Evolutionary conservation across 345 rosid genomes (phyloP), one percentile per base, ranked within the genome.

Genomic region (Eucalyptus microcorys): DNA sequence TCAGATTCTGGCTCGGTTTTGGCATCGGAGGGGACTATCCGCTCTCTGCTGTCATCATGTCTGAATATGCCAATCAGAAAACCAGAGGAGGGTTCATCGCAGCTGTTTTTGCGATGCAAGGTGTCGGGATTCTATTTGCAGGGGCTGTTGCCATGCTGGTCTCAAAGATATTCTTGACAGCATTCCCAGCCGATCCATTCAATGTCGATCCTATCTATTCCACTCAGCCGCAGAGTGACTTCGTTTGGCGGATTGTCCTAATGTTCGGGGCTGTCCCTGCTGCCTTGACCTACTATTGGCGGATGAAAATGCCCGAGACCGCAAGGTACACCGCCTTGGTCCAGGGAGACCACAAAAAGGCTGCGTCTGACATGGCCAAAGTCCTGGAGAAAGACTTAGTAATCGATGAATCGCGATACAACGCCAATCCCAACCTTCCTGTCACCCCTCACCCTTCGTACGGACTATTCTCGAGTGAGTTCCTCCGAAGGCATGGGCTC

Each of bases 1-100:
- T 96, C 89, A 93, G 98, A 57, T 95, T 95, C 91, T 96, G 98
- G 98, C 97, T 95, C 1, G 97, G 97, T 5, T 95, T 95, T 17
- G 97, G 98, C 45, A 96, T 96, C 32, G 97, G 98, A 34, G 98
- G 98, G 9, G 97, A 96, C 90, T 96, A 96, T 86, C 98, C 98
- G 0, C 96, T 96, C 43, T 96, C 98, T 1, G 96, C 97, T 10
- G 95, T 94, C 40, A 95, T 96, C 66, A 96, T 96, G 97, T 96
- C 97, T 1, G 97, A 96, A 88, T 96, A 96, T 49, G 94, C 97
- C 64, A 95, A 92, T 90, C 94, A 93, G 86, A 93, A 92, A 87
- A 95, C 97, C 15, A 90, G 97, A 80, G 98, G 98, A 6, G 96
- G 92, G 7, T 96, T 96, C 87, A 93, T 95, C 7, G 98, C 97